Base-by-base conservation (phyloP, 1,284 basidiomycete genomes). In the Puccinia sorghi region DNA sequence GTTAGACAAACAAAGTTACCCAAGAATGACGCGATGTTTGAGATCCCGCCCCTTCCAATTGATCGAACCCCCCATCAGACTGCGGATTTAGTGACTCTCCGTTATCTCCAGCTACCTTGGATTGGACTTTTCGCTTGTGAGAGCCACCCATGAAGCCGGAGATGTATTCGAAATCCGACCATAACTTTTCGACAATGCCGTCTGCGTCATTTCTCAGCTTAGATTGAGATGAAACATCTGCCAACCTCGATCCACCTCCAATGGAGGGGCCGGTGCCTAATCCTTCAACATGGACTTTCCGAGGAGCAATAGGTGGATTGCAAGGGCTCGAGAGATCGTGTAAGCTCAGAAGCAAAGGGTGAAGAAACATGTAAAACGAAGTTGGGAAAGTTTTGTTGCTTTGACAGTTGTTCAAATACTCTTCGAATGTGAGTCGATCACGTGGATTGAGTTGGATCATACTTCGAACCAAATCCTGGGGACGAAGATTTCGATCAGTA, bases 281-380 rank as follows among this genome's bases (percentile, higher is more conserved):
- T 71, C 66, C 41, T 57, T 61, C 43, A 67, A 22, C 20, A 41
- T 54, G 39, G 22, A 8, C 32, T 66, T 84, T 80, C 46, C 63
- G 54, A 46, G 59, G 59, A 20, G 84, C 82, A 7, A 85, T 83
- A 22, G 84, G 80, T 4, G 84, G 82, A 15, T 83, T 80, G 4
- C 87, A 83, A 3, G 85, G 84, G 11, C 84, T 83, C 43, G 86
- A 82, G 15, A 90, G 87, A 81, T 93, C 91, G 84, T 92, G 92
- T 81, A 93, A 87, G 1, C 93, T 90, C 0, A 90, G 88, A 66
- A 93, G 88, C 82, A 97, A 97, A 81, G 92, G 92, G 84, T 96
- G 92, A 25, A 99, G 87, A 85, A 96, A 97, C 5, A 93, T 91
- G 85, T 97, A 97, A 84, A 99, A 97, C 50, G 90, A 90, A 82